Evolutionary conservation across 139 green algal species (phyloP).

Genomic region (Chlamydomonas schloesseri): DNA sequence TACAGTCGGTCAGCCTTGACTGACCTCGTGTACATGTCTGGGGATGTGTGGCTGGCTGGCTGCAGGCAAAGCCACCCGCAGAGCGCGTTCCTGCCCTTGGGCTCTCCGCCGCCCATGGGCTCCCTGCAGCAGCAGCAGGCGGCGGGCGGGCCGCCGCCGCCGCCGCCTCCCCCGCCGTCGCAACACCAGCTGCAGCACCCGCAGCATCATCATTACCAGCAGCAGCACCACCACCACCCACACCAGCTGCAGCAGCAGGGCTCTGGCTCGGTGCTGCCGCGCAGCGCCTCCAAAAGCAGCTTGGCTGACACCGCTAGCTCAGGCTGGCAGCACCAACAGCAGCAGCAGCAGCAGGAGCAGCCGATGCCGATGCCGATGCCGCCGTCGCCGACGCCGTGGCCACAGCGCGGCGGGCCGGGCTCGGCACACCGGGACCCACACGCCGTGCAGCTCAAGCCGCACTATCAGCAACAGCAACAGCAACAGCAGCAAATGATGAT

Average conservation of each 20-base stretch:
- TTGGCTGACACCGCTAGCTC: slow-evolving; percentile 16
- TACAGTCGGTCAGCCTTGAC: too few relatives aligned
- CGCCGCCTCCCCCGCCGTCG: not conserved
- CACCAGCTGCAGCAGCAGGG: not conserved
- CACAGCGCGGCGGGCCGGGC: too few relatives aligned
- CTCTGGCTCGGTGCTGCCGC: not conserved
- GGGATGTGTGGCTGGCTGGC: not conserved
- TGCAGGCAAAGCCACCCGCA: slow-evolving; percentile 12
- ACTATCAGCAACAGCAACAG: not conserved
- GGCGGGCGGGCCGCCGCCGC: not conserved
- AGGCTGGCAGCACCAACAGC: not conserved
- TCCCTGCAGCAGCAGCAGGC: not conserved
- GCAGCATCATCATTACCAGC: too few relatives aligned
- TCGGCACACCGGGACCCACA: not conserved
- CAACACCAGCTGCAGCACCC: not conserved
- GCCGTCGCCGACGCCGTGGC: not conserved
- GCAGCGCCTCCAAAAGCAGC: not conserved
- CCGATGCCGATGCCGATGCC: not conserved
- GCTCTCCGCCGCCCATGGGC: not conserved
- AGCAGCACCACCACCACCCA: too few relatives aligned
- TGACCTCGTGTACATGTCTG: too few relatives aligned
- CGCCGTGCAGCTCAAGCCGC: not conserved
- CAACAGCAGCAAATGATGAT: not conserved
- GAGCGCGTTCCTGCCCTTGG: slow-evolving; percentile 12
- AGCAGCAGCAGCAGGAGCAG: not conserved